phyloP scores from a whole-genome alignment of 306 rosid species.

The Comarum palustre region DNA sequence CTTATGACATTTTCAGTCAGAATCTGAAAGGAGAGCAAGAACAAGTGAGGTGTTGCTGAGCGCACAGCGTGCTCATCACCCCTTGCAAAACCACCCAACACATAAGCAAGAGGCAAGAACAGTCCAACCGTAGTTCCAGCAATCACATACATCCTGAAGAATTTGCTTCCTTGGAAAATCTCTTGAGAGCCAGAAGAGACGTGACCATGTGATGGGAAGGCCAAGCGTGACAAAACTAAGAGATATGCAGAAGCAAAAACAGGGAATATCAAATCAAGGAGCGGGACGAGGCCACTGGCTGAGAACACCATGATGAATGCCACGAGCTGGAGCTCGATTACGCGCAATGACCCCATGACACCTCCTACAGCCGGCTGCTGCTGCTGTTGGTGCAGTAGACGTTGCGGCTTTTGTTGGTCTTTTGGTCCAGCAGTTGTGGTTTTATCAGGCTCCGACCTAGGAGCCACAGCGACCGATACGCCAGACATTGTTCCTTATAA shows the following conservation, averaged over 20 bases:
- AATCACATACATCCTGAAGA: constrained; percentile 59
- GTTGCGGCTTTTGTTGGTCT: not conserved
- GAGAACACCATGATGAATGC: constrained; percentile 86
- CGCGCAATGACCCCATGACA: constrained; percentile 72
- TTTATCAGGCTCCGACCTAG: constrained; percentile 31
- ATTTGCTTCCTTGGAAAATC: constrained; percentile 46
- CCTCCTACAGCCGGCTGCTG: constrained; percentile 31
- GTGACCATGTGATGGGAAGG: constrained; percentile 48
- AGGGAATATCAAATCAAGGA: constrained; percentile 59
- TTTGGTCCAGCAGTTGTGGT: constrained; percentile 6
- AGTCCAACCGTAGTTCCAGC: constrained; percentile 65
- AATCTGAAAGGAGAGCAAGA: constrained; percentile 71
- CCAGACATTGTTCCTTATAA: constrained; percentile 53
- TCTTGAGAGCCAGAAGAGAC: constrained; percentile 28
- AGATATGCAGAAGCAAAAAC: constrained; percentile 62
- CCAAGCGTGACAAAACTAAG: constrained; percentile 51
- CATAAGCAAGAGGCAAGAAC: constrained; percentile 76
- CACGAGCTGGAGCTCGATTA: constrained; percentile 78
- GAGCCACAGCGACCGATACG: constrained; percentile 52
- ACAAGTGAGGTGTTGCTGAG: constrained; percentile 75
- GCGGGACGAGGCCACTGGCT: constrained; percentile 78
- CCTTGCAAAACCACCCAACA: constrained; percentile 81
- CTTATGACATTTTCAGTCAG: constrained; percentile 71
- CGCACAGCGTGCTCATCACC: constrained; percentile 79
- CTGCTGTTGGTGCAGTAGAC: constrained; percentile 5